A percentile compares a stretch with the other conserved stretches of the same genome.
Conservation (phyloP, 2,329 filamentous ascomycete species). For the Furcasterigmium sp. region DNA sequence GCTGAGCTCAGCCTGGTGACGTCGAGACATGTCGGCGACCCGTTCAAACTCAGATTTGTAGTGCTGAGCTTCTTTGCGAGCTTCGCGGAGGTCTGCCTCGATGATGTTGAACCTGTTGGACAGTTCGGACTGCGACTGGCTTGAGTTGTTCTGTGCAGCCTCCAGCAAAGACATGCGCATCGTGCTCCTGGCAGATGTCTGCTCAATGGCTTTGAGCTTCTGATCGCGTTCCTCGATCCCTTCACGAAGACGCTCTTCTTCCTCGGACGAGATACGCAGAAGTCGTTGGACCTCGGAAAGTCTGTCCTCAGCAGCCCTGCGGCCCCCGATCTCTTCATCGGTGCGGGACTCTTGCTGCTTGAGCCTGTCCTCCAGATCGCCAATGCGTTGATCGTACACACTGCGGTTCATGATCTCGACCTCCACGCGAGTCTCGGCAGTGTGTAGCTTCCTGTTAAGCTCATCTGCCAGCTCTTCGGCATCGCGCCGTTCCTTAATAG, state of each 20-base stretch:
- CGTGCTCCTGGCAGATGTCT: conserved; percentile 45
- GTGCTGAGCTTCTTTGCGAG: conserved; percentile 52
- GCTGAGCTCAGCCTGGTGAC: conserved; percentile 42
- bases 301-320: conserved; percentile 66
- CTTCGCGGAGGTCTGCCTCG: conserved; percentile 50
- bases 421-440: conserved; percentile 54
- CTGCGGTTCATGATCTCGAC: conserved; percentile 58
- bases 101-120: conserved; percentile 48
- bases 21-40: conserved; percentile 44
- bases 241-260: conserved; percentile 63
- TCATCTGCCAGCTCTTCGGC: conserved; percentile 51
- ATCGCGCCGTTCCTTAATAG: conserved; percentile 40
- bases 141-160: conserved; percentile 54
- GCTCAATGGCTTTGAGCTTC: conserved; percentile 56
- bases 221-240: conserved; percentile 65
- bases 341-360: conserved; percentile 56
- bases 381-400: conserved; percentile 54
- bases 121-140: conserved; percentile 50
- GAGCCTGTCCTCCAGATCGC: conserved; percentile 65
- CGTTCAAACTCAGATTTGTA: conserved; percentile 60
- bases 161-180: conserved; percentile 65
- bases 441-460: conserved; percentile 47
- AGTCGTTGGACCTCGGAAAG: conserved; percentile 67
- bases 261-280: conserved; percentile 64
- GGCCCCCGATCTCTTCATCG: conserved; percentile 57